Evolutionary conservation across 139 green algal species (phyloP).

Genomic region (Yamagishiella unicocca): DNA sequence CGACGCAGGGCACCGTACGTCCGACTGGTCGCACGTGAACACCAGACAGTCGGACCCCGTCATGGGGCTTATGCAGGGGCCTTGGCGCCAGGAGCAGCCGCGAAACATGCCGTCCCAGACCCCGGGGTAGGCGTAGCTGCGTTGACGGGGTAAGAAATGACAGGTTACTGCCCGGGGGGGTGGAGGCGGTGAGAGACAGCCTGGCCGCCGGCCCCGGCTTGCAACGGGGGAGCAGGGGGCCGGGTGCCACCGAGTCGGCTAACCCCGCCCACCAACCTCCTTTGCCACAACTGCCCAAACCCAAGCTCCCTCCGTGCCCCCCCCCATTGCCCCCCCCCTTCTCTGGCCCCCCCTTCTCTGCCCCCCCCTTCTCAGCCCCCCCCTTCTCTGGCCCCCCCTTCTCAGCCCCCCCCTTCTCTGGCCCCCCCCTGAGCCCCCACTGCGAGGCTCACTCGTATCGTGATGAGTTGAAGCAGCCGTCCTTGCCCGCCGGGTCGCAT

Average conservation of each 20-base stretch:
- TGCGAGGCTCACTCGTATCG: constrained; percentile 33
- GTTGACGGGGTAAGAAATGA: no score
- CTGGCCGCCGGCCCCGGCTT: neutral
- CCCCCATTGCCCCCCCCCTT: neutral
- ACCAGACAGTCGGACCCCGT: constrained; percentile 71
- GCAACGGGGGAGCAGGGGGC: neutral
- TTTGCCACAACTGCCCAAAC: no score
- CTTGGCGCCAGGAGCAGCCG: constrained; percentile 60
- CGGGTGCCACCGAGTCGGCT: no score
- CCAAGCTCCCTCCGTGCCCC: neutral
- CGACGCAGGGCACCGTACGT: constrained; percentile 33
- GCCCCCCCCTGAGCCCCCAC: no score
- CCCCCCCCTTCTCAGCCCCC: neutral
- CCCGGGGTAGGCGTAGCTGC: constrained; percentile 70
- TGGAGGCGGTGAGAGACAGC: neutral
- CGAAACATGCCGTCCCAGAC: constrained; percentile 73
- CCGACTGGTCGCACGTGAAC: constrained; percentile 59
- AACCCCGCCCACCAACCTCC: no score
- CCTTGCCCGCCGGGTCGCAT: constrained; percentile 9
- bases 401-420: no score
- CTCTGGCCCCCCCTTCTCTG: neutral
- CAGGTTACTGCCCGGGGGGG: no score
- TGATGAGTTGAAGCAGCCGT: constrained; percentile 27
- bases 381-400: no score
- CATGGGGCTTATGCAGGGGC: constrained; percentile 65